Percentiles rank a stretch among this genome's conserved stretches.
Evolutionary conservation across 192 early-diverging fungal species (phyloP).

Genomic region (Spinellus fusiger): DNA sequence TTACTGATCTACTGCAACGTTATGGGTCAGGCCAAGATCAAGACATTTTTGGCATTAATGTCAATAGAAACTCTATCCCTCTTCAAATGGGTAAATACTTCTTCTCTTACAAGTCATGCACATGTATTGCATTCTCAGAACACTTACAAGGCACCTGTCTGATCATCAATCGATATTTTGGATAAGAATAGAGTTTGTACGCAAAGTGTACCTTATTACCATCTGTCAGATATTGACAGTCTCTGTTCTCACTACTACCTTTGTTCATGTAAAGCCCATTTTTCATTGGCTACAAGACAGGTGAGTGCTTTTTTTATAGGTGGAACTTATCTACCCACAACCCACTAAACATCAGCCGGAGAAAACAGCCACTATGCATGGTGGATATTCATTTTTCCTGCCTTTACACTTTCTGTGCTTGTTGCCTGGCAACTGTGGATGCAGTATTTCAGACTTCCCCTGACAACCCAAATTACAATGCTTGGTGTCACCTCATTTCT

Average conservation of each 20-base stretch:
- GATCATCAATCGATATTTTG: neutral
- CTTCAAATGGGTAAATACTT: constrained; percentile 23
- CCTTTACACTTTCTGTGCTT: neutral
- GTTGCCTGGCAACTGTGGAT: constrained; percentile 14
- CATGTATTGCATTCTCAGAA: neutral
- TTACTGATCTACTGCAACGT: constrained; percentile 5
- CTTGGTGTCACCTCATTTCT: constrained; percentile 6
- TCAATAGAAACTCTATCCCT: constrained; percentile 8
- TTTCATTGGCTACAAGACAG: constrained; percentile 7
- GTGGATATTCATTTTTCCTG: constrained; percentile 16
- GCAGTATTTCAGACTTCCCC: constrained; percentile 4
- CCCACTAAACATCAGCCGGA: no score
- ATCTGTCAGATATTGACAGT: constrained; percentile 2
- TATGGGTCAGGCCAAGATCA: constrained; percentile 23
- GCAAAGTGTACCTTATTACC: constrained; percentile 13
- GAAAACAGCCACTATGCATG: constrained; percentile 10
- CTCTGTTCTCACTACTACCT: neutral
- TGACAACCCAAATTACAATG: neutral
- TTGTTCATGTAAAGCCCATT: neutral
- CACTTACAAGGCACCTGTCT: no score
- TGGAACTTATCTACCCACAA: neutral
- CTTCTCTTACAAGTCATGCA: neutral
- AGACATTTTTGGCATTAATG: constrained; percentile 24
- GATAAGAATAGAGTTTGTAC: constrained; percentile 6
- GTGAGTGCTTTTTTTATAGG: neutral